phyloP scores from a whole-genome alignment of 164 flowering plant genomes.

The Stephania cephalantha region DNA sequence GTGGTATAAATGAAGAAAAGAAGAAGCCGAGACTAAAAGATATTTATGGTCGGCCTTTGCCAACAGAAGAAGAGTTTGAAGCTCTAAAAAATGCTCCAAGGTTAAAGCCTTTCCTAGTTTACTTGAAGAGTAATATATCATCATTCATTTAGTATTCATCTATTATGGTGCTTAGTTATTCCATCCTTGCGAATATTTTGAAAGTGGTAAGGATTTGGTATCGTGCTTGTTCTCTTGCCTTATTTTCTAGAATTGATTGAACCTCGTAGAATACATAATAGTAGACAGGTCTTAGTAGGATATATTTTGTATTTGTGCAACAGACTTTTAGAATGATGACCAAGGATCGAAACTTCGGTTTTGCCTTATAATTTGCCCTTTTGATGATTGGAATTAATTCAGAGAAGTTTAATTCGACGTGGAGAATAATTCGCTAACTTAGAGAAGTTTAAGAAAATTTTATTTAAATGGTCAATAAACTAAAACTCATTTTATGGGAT shows the following conservation, averaged over 20 bases:
- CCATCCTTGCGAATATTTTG: neutral
- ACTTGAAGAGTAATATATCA: neutral
- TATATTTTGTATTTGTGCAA: neutral
- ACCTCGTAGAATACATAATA: neutral
- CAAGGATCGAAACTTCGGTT: no score
- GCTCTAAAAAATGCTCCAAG: slow-evolving; percentile 87
- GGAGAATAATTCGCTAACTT: no score
- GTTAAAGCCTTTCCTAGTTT: slow-evolving; percentile 22
- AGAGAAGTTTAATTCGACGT: no score
- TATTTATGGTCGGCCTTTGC: slow-evolving; percentile 82
- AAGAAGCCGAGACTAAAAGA: slow-evolving; percentile 80
- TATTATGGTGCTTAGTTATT: neutral
- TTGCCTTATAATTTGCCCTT: no score
- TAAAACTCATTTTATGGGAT: no score
- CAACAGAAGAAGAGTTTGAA: slow-evolving; percentile 86
- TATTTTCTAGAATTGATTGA: neutral
- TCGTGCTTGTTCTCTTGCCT: neutral
- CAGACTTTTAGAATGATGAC: neutral
- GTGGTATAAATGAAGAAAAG: slow-evolving; percentile 31
- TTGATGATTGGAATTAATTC: no score
- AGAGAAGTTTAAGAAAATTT: no score
- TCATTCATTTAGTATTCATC: neutral
- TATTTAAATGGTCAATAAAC: no score
- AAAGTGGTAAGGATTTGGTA: neutral
- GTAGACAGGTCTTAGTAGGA: neutral